Evolutionary conservation across 2,329 filamentous ascomycete genomes (phyloP).

Genomic region (Penicillium sp.): DNA sequence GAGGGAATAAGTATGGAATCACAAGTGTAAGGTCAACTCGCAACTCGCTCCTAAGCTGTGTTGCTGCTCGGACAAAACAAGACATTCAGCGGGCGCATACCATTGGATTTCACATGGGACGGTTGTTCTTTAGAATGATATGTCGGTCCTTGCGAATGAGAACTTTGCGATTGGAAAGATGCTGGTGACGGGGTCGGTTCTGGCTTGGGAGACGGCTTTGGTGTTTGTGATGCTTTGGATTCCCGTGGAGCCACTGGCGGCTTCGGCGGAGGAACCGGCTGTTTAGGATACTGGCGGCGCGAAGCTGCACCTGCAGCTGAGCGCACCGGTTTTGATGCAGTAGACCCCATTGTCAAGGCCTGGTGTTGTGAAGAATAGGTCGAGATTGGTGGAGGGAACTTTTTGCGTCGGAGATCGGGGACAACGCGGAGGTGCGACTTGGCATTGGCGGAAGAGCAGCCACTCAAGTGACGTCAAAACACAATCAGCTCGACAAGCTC

Average conservation of each 20-base stretch:
- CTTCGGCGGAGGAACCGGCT: slow-evolving; percentile 33
- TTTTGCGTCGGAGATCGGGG: slow-evolving; percentile 18
- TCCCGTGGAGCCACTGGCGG: slow-evolving; percentile 24
- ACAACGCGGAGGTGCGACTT: slow-evolving; percentile 19
- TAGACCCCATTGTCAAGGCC: slow-evolving; percentile 48
- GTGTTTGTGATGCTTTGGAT: slow-evolving; percentile 19
- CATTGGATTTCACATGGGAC: slow-evolving; percentile 30
- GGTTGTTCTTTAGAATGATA: slow-evolving; percentile 35
- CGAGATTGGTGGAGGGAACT: slow-evolving; percentile 5
- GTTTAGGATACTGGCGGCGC: slow-evolving; percentile 53
- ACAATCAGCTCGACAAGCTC: slow-evolving; percentile 7
- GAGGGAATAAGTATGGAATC: too few species aligned
- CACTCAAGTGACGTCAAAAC: slow-evolving; percentile 23
- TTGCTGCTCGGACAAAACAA: too few species aligned
- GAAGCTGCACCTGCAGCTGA: slow-evolving; percentile 46
- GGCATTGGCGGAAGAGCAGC: slow-evolving; percentile 6
- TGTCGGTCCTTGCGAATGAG: slow-evolving; percentile 22
- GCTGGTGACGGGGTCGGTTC: slow-evolving; percentile 1
- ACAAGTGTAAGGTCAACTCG: too few species aligned
- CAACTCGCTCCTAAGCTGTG: too few species aligned
- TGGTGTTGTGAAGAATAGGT: slow-evolving; percentile 1
- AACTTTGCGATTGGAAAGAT: not conserved
- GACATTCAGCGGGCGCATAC: slow-evolving; percentile 19
- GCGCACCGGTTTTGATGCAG: slow-evolving; percentile 52
- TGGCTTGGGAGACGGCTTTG: slow-evolving; percentile 6